Percentiles rank a stretch among this genome's conserved stretches.
Conservation (phyloP, 257 asterid species). For the Ajuga chamaepitys region DNA sequence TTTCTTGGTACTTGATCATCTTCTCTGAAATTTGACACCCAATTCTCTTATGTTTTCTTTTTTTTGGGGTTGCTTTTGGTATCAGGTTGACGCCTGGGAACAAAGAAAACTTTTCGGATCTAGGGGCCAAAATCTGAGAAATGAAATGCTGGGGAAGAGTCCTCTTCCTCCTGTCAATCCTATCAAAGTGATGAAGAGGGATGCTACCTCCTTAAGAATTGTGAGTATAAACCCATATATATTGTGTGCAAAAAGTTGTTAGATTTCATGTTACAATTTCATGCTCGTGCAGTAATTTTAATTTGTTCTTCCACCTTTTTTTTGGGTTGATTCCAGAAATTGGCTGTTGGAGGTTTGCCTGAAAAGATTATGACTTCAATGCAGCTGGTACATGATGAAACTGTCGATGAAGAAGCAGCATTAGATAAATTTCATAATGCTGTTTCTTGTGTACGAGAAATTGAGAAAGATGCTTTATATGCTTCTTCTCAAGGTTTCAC, state of each 20-base stretch:
- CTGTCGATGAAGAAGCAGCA: slow-evolving; percentile 60
- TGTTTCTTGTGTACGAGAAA: slow-evolving; percentile 46
- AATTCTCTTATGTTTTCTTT: background rate
- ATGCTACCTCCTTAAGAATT: slow-evolving; percentile 65
- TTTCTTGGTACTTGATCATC: background rate
- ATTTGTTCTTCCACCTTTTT: slow-evolving; percentile 6
- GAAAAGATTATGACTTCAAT: slow-evolving; percentile 74
- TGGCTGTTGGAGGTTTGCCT: slow-evolving; percentile 79
- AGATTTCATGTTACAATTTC: background rate
- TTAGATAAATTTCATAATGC: slow-evolving; percentile 49
- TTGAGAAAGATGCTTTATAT: slow-evolving; percentile 52
- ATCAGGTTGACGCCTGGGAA: slow-evolving; percentile 89
- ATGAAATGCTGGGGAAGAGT: slow-evolving; percentile 59
- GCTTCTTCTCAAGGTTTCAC: slow-evolving; percentile 63
- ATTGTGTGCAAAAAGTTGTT: background rate
- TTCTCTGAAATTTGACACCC: background rate
- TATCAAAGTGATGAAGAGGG: slow-evolving; percentile 78
- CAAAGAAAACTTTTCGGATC: slow-evolving; percentile 97
- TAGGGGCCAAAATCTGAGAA: slow-evolving; percentile 78
- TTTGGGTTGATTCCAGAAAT: slow-evolving; percentile 54
- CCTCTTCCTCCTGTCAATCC: slow-evolving; percentile 53
- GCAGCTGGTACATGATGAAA: slow-evolving; percentile 68
- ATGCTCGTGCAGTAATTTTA: background rate
- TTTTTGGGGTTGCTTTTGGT: slow-evolving; percentile 2
- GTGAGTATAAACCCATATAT: slow-evolving; percentile 38